Evolutionary conservation across 164 flowering plant genomes (phyloP).

Genomic region (Buxus sempervirens): DNA sequence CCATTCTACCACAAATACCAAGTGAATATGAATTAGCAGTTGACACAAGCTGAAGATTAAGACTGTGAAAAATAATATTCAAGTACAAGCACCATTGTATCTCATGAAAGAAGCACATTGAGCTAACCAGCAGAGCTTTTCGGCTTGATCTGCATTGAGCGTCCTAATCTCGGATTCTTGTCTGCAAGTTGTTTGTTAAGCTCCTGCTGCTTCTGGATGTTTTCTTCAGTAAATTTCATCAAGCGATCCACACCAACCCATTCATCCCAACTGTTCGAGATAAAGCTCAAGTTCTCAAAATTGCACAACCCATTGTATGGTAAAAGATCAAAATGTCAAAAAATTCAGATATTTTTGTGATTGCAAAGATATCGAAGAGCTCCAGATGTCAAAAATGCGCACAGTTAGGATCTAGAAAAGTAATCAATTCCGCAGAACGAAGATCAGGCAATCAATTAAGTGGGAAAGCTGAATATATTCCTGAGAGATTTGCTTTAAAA

Average conservation of each 20-base stretch:
- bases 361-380: too few species aligned
- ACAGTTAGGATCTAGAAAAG: too few species aligned
- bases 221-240: slow-evolving; percentile 57
- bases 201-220: slow-evolving; percentile 38
- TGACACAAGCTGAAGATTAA: background rate
- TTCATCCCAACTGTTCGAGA: slow-evolving; percentile 72
- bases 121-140: slow-evolving; percentile 50
- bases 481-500: too few species aligned
- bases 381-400: too few species aligned
- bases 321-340: background rate
- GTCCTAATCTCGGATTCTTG: slow-evolving; percentile 46
- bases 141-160: slow-evolving; percentile 49
- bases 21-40: background rate
- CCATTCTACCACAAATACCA: background rate
- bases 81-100: slow-evolving; percentile 1
- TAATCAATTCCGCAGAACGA: too few species aligned
- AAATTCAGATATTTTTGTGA: too few species aligned
- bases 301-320: background rate
- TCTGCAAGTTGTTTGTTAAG: slow-evolving; percentile 35
- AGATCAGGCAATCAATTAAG: too few species aligned
- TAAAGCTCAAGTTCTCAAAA: slow-evolving; percentile 12
- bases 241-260: slow-evolving; percentile 63
- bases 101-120: slow-evolving; percentile 1
- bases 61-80: too few species aligned
- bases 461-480: too few species aligned